A percentile compares a stretch with the other conserved stretches of the same genome.
Evolutionary conservation across 2,329 filamentous ascomycete genomes (phyloP).

Genomic region (Myrmaecium sp.): DNA sequence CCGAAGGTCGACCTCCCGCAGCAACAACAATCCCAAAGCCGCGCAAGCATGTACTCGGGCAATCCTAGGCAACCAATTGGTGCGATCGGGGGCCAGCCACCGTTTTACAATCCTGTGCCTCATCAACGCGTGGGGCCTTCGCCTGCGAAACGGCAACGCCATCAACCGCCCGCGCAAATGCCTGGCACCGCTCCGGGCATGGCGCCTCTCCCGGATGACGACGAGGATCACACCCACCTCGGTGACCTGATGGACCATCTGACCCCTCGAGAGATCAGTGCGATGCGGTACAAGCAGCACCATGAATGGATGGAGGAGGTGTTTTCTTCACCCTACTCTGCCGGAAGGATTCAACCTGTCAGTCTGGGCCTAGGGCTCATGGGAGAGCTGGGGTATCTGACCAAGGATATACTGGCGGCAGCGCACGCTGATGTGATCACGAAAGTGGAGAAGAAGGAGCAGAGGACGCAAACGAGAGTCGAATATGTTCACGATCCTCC

Average conservation of each 20-base stretch:
- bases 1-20: slow-evolving; percentile 61
- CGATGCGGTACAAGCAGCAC: slow-evolving; percentile 78
- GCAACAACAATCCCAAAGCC: slow-evolving; percentile 2
- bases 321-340: slow-evolving; percentile 73
- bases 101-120: slow-evolving; percentile 14
- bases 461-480: slow-evolving; percentile 7
- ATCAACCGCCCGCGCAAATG: slow-evolving; percentile 20
- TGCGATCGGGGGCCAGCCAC: slow-evolving; percentile 9
- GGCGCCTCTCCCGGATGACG: slow-evolving; percentile 42
- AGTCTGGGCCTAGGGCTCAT: slow-evolving; percentile 67
- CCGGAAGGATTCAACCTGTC: slow-evolving; percentile 68
- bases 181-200: slow-evolving; percentile 20
- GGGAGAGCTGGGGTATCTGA: slow-evolving; percentile 67
- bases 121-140: slow-evolving; percentile 28
- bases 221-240: slow-evolving; percentile 75
- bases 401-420: slow-evolving; percentile 67
- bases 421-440: slow-evolving; percentile 13
- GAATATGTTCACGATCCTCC: slow-evolving; percentile 26
- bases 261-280: slow-evolving; percentile 76
- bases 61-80: slow-evolving; percentile 17
- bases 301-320: slow-evolving; percentile 99
- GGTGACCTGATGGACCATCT: slow-evolving; percentile 84
- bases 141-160: slow-evolving; percentile 28
- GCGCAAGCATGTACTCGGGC: slow-evolving; percentile 4
- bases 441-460: slow-evolving; percentile 11